Evolutionary conservation across 2,329 filamentous ascomycete species (phyloP).

Genomic region (Sporothrix mexicana): DNA sequence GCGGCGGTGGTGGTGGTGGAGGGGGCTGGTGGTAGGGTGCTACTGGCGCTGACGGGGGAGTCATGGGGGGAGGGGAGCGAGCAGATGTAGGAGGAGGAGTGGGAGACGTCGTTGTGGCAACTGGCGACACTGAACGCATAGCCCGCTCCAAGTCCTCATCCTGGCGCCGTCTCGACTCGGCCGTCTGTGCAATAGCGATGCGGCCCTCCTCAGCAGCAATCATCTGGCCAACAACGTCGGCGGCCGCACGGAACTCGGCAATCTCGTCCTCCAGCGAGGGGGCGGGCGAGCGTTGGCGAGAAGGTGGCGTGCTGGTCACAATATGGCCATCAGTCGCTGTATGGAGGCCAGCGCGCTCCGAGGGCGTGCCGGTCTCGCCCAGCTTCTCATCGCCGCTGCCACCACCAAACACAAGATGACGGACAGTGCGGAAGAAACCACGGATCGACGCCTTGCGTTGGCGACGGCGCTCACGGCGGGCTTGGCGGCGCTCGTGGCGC

Average conservation of each 20-base stretch:
- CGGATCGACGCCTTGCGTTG: constrained; percentile 41
- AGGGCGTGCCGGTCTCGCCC: not conserved
- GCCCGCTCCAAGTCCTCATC: constrained; percentile 30
- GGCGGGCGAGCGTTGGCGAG: constrained; percentile 37
- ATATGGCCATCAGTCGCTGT: constrained; percentile 20
- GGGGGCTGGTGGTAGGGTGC: constrained; percentile 20
- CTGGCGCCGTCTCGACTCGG: constrained; percentile 37
- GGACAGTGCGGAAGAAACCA: constrained; percentile 41
- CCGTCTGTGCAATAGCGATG: constrained; percentile 33
- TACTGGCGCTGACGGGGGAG: constrained; percentile 1
- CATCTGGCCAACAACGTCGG: constrained; percentile 54
- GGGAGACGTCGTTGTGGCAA: not conserved
- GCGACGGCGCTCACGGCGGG: constrained; percentile 41
- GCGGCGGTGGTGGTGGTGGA: constrained; percentile 31
- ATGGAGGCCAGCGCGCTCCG: not conserved
- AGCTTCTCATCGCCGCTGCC: constrained; percentile 47
- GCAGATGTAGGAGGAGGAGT: not conserved
- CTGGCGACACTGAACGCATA: not conserved
- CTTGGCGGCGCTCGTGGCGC: constrained; percentile 40
- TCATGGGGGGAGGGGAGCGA: not conserved
- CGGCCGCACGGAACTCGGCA: constrained; percentile 54
- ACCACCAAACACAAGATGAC: constrained; percentile 37
- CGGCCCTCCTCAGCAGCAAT: constrained; percentile 52
- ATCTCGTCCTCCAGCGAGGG: constrained; percentile 57
- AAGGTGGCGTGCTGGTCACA: constrained; percentile 26